phyloP scores from a whole-genome alignment of 1,139 yeast genomes.

The Diutina ranongensis region DNA sequence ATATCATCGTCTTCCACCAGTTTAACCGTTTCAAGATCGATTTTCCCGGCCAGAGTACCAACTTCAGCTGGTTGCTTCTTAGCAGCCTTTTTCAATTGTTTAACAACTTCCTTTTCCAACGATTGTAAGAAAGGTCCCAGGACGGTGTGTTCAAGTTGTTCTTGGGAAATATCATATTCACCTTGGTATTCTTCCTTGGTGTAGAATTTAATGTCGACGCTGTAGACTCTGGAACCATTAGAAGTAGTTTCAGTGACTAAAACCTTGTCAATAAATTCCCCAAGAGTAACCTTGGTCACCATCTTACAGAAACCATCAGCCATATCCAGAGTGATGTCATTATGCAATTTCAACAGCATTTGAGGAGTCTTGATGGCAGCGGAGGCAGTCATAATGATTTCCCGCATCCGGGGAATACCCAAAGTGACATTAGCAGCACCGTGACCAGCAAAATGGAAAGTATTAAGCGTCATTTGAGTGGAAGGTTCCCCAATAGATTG shows the following conservation, averaged over 20 bases:
- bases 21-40: constrained; percentile 15
- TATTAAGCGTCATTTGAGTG: constrained; percentile 97
- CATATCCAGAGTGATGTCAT: constrained; percentile 69
- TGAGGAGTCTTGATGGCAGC: constrained; percentile 94
- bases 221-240: constrained; percentile 52
- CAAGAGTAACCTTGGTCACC: constrained; percentile 71
- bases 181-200: constrained; percentile 65
- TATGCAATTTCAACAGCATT: constrained; percentile 82
- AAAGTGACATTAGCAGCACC: constrained; percentile 99
- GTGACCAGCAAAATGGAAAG: constrained; percentile 99
- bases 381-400: constrained; percentile 98
- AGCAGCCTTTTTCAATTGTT: constrained; percentile 74
- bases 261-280: constrained; percentile 82
- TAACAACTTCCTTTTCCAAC: constrained; percentile 62
- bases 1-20: constrained; percentile 23
- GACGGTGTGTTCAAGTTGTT: constrained; percentile 63
- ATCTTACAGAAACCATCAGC: constrained; percentile 93
- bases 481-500: constrained; percentile 99
- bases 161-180: constrained; percentile 81
- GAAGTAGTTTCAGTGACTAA: constrained; percentile 83
- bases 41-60: constrained; percentile 11
- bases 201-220: constrained; percentile 65
- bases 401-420: constrained; percentile 99
- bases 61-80: constrained; percentile 42
- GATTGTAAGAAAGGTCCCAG: constrained; percentile 52